phyloP scores from a whole-genome alignment of 495 filamentous ascomycete genomes.

The Physcia stellaris region DNA sequence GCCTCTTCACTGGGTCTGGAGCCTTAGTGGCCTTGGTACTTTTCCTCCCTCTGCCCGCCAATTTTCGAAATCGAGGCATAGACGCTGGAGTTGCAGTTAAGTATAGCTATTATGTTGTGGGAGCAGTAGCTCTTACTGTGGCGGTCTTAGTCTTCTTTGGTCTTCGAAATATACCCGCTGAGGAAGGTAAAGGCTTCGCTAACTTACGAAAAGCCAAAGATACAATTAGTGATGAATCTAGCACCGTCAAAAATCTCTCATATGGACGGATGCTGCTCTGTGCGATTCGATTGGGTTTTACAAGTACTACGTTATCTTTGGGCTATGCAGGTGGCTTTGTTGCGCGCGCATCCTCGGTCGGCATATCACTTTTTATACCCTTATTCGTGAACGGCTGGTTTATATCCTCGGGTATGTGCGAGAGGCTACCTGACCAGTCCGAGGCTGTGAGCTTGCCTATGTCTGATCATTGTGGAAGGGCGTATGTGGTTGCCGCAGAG shows the following conservation, averaged over 20 bases:
- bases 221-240: not conserved
- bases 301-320: constrained; percentile 61
- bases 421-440: too few relatives aligned
- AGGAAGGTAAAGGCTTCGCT: constrained; percentile 57
- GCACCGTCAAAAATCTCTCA: not conserved
- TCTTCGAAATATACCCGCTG: constrained; percentile 60
- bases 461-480: constrained; percentile 65
- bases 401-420: constrained; percentile 66
- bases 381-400: constrained; percentile 86
- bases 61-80: constrained; percentile 52
- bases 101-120: constrained; percentile 76
- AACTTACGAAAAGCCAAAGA: not conserved
- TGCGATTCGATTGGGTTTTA: constrained; percentile 60
- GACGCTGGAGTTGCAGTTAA: constrained; percentile 55
- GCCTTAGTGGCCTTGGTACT: constrained; percentile 67
- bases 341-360: constrained; percentile 88
- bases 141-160: constrained; percentile 67
- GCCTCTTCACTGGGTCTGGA: constrained; percentile 82
- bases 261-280: constrained; percentile 31
- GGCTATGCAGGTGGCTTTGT: constrained; percentile 93
- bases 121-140: constrained; percentile 53
- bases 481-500: constrained; percentile 73
- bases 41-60: constrained; percentile 77
- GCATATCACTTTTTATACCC: constrained; percentile 86
- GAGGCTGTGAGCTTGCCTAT: constrained; percentile 40